Evolutionary conservation across 257 asterid species (phyloP).

Genomic region (Eucommia ulmoides): DNA sequence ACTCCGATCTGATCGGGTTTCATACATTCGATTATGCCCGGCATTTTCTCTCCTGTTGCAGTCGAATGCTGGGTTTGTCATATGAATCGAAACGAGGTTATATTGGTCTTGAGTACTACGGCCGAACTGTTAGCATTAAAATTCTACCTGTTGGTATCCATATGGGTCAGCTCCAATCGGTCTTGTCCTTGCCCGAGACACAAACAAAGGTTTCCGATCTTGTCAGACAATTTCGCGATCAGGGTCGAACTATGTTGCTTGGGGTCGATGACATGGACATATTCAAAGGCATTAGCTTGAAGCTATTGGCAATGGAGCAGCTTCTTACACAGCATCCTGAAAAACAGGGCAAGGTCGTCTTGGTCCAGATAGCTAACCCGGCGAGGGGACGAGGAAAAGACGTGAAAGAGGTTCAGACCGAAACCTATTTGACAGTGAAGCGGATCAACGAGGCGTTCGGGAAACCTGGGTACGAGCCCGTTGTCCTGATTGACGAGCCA

Average conservation of each 20-base stretch:
- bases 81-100: constrained; percentile 89
- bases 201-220: constrained; percentile 57
- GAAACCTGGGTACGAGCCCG: constrained; percentile 65
- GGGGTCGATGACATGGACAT: constrained; percentile 94
- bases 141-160: constrained; percentile 92
- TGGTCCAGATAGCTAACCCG: constrained; percentile 88
- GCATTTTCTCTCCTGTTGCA: constrained; percentile 81
- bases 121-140: constrained; percentile 78
- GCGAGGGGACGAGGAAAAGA: constrained; percentile 81
- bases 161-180: constrained; percentile 78
- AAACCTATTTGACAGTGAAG: constrained; percentile 52
- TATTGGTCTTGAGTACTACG: constrained; percentile 82
- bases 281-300: constrained; percentile 76
- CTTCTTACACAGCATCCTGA: constrained; percentile 66
- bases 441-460: constrained; percentile 64
- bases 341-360: constrained; percentile 76
- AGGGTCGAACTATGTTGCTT: constrained; percentile 60
- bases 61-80: constrained; percentile 76
- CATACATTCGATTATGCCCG: constrained; percentile 86
- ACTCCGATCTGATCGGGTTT: constrained; percentile 79
- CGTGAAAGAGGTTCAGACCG: constrained; percentile 79
- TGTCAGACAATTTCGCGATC: constrained; percentile 31
- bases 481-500: constrained; percentile 59
- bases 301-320: constrained; percentile 80
- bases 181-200: constrained; percentile 49